Percentiles rank a stretch among this genome's conserved stretches.
These are phyloP conservation scores for Boletus reticulatus DNA, from an alignment of 768 basidiomycete species.

Conservation along the genomic window DNA sequence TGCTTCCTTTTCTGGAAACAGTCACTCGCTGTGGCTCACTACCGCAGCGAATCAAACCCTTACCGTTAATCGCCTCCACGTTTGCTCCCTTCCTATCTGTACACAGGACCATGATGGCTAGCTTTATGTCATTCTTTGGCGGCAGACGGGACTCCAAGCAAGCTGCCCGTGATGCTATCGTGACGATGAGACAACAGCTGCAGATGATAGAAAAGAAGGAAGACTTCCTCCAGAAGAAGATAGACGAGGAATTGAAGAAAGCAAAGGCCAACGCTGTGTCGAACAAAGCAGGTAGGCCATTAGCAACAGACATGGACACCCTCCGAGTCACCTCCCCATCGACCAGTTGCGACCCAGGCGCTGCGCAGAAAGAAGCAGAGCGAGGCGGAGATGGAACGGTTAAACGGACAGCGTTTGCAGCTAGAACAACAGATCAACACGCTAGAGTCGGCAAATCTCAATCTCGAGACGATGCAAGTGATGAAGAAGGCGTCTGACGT, in stretches of 20 bases:
- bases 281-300: conserved; percentile 81
- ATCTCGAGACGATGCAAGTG: conserved; percentile 93
- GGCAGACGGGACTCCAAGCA: conserved; percentile 80
- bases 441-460: conserved; percentile 95
- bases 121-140: conserved; percentile 87
- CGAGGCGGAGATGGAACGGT: conserved; percentile 82
- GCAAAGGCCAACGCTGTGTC: conserved; percentile 90
- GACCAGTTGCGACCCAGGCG: conserved; percentile 80
- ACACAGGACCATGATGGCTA: conserved; percentile 56
- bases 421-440: conserved; percentile 97
- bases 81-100: conserved; percentile 1
- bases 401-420: conserved; percentile 84
- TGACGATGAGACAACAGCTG: conserved; percentile 87
- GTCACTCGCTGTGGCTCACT: conserved; percentile 8
- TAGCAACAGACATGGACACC: not conserved
- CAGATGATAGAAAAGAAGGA: conserved; percentile 99
- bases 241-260: conserved; percentile 90
- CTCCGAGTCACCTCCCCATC: conserved; percentile 9
- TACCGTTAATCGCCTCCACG: not conserved
- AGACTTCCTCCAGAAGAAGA: conserved; percentile 93
- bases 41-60: conserved; percentile 12
- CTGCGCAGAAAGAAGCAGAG: conserved; percentile 90
- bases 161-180: conserved; percentile 89
- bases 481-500: conserved; percentile 96
- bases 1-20: conserved; percentile 27